Evolutionary conservation across 2,329 filamentous ascomycete genomes (phyloP).

Genomic region (Anisogramma anomala): DNA sequence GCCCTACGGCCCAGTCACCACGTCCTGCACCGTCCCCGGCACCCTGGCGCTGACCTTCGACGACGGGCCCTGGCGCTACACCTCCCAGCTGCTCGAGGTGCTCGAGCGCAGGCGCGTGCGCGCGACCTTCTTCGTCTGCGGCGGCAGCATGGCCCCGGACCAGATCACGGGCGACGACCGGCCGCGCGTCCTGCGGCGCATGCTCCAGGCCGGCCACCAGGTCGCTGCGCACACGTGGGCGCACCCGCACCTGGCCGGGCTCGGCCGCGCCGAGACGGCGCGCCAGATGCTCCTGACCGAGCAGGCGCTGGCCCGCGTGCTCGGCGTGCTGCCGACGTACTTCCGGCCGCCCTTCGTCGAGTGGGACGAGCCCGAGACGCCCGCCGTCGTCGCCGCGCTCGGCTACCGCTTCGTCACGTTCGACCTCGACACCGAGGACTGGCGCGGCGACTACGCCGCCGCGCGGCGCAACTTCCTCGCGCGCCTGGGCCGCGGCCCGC

Average conservation of each 20-base stretch:
- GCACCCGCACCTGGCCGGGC: slow-evolving; percentile 29
- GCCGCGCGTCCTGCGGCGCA: slow-evolving; percentile 28
- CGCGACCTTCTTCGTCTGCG: slow-evolving; percentile 57
- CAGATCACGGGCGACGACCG: slow-evolving; percentile 10
- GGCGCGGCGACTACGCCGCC: slow-evolving; percentile 10
- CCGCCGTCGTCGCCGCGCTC: slow-evolving; percentile 18
- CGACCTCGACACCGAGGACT: slow-evolving; percentile 14
- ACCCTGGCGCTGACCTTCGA: slow-evolving; percentile 57
- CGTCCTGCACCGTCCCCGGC: slow-evolving; percentile 42
- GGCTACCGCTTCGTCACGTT: slow-evolving; percentile 28
- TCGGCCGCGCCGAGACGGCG: slow-evolving; percentile 24
- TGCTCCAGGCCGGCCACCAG: slow-evolving; percentile 35
- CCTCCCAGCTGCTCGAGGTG: slow-evolving; percentile 48
- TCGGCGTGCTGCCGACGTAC: slow-evolving; percentile 32
- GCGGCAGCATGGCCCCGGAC: slow-evolving; percentile 30
- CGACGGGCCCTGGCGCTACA: slow-evolving; percentile 53
- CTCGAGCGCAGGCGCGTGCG: slow-evolving; percentile 47
- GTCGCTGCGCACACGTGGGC: slow-evolving; percentile 37
- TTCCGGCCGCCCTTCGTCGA: slow-evolving; percentile 13
- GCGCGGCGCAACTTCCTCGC: slow-evolving; percentile 5
- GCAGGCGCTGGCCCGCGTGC: slow-evolving; percentile 30
- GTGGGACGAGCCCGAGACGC: neutral
- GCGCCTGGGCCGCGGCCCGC: neutral
- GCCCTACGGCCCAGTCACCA: slow-evolving; percentile 46
- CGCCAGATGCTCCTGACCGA: slow-evolving; percentile 35